Percentiles rank a stretch among this genome's conserved stretches.
Conservation (phyloP, 202 grass and related monocot species). For the Elaeis oleifera region DNA sequence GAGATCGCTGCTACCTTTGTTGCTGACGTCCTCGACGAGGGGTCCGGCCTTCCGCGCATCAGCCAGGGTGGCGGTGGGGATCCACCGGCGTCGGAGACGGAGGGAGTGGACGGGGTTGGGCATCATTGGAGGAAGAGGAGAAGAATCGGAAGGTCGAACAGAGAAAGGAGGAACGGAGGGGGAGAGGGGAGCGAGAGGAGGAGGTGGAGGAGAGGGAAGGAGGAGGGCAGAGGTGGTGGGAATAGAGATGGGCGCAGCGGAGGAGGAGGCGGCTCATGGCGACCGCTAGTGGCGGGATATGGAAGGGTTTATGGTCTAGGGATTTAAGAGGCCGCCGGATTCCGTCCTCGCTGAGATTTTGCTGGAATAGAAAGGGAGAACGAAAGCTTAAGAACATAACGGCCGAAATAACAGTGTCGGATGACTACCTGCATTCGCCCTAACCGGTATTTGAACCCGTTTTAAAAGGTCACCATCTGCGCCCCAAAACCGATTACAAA, state of each 20-base stretch:
- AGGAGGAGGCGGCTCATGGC: slow-evolving; percentile 43
- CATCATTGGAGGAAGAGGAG: slow-evolving; percentile 18
- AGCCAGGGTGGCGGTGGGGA: not conserved
- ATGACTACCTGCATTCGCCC: no score
- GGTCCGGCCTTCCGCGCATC: slow-evolving; percentile 4
- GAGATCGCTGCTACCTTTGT: slow-evolving; percentile 1
- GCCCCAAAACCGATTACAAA: no score
- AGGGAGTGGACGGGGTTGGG: not conserved
- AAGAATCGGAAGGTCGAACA: not conserved
- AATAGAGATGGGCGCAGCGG: not conserved
- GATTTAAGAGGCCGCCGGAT: no score
- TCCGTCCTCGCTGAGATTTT: no score
- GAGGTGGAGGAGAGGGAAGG: no score
- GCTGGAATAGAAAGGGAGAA: no score
- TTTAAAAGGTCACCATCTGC: no score
- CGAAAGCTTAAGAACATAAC: no score
- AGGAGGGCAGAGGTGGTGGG: slow-evolving; percentile 1
- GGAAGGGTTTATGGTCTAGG: not conserved
- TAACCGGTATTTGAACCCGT: no score
- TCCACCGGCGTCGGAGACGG: not conserved
- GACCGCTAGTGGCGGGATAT: slow-evolving; percentile 8
- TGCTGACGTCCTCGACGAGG: slow-evolving; percentile 19
- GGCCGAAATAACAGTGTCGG: no score
- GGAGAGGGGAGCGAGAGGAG: not conserved
- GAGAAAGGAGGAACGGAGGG: slow-evolving; percentile 4